Conservation (phyloP, 1,284 basidiomycete species). For the Naganishia sp. region DNA sequence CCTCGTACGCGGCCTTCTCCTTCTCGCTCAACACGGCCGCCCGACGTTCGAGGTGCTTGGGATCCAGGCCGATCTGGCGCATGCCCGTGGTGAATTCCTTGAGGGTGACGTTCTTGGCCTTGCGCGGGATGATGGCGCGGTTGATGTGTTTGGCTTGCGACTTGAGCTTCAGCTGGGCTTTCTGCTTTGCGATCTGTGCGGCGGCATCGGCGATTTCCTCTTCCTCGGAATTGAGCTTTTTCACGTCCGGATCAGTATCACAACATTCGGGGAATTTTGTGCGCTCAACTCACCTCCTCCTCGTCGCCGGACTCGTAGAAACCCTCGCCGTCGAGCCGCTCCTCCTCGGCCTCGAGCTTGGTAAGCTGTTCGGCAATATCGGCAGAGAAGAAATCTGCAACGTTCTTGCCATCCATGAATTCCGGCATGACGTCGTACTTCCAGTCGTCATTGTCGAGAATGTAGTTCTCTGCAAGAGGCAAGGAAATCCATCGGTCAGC, state of each 20-base stretch:
- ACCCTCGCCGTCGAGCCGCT: constrained; percentile 86
- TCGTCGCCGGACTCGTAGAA: constrained; percentile 90
- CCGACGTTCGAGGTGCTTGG: constrained; percentile 81
- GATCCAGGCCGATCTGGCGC: constrained; percentile 84
- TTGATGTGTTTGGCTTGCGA: constrained; percentile 87
- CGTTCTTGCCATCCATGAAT: constrained; percentile 96
- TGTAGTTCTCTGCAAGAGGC: constrained; percentile 71
- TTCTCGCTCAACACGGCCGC: constrained; percentile 68
- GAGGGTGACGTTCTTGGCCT: constrained; percentile 81
- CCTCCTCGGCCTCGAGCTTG: constrained; percentile 95
- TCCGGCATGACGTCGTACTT: constrained; percentile 95
- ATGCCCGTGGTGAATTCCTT: constrained; percentile 79
- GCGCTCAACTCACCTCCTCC: constrained; percentile 61
- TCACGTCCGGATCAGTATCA: neutral
- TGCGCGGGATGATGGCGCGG: constrained; percentile 79
- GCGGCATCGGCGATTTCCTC: constrained; percentile 74
- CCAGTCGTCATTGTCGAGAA: constrained; percentile 89
- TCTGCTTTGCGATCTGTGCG: constrained; percentile 65
- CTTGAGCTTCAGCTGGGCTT: constrained; percentile 66
- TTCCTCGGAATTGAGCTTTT: constrained; percentile 84
- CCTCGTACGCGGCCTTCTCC: constrained; percentile 52
- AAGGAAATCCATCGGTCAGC: neutral
- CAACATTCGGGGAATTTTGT: neutral
- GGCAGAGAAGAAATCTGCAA: constrained; percentile 99
- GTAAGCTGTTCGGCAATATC: constrained; percentile 97